These are phyloP conservation scores for Fusarium robinianum DNA, from an alignment of 2,329 filamentous ascomycete genomes.

Conservation along the genomic window DNA sequence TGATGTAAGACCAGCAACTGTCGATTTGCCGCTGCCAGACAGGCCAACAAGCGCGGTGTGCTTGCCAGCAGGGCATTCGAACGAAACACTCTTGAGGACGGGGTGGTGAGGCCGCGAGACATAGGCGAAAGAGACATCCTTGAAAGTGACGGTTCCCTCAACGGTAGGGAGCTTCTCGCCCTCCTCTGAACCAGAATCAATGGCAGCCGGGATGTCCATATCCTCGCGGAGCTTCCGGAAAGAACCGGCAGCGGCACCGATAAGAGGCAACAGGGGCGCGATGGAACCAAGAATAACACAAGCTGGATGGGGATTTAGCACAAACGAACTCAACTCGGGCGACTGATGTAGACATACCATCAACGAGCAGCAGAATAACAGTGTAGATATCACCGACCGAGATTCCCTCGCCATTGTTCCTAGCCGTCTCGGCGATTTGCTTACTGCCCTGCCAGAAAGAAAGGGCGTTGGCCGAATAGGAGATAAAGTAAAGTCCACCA, in stretches of 20 bases:
- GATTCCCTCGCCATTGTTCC: conserved; percentile 40
- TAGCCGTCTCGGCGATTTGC: conserved; percentile 49
- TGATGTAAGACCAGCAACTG: conserved; percentile 58
- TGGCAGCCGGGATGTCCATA: conserved; percentile 55
- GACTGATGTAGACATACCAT: conserved; percentile 46
- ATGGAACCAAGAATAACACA: conserved; percentile 66
- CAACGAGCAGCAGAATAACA: conserved; percentile 66
- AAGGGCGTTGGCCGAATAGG: conserved; percentile 68
- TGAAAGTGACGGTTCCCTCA: conserved; percentile 45
- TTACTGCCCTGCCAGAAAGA: conserved; percentile 70
- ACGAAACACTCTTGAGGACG: conserved; percentile 50
- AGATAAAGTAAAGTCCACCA: conserved; percentile 68
- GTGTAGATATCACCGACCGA: conserved; percentile 60
- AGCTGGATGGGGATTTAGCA: conserved; percentile 41
- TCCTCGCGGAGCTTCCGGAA: conserved; percentile 63
- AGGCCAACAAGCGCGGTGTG: conserved; percentile 62
- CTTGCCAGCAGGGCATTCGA: conserved; percentile 54
- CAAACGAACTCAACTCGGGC: too few relatives aligned
- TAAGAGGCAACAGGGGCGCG: conserved; percentile 65
- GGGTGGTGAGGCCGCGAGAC: conserved; percentile 47
- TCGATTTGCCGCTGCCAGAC: conserved; percentile 63
- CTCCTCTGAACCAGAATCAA: conserved; percentile 47
- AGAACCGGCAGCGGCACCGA: conserved; percentile 60
- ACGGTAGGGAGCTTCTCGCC: conserved; percentile 50
- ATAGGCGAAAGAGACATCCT: conserved; percentile 51